Percentiles rank a stretch among this genome's conserved stretches.
These are phyloP conservation scores for Diaporthe helianthi DNA, from an alignment of 2,329 filamentous ascomycete genomes.

Conservation along the genomic window DNA sequence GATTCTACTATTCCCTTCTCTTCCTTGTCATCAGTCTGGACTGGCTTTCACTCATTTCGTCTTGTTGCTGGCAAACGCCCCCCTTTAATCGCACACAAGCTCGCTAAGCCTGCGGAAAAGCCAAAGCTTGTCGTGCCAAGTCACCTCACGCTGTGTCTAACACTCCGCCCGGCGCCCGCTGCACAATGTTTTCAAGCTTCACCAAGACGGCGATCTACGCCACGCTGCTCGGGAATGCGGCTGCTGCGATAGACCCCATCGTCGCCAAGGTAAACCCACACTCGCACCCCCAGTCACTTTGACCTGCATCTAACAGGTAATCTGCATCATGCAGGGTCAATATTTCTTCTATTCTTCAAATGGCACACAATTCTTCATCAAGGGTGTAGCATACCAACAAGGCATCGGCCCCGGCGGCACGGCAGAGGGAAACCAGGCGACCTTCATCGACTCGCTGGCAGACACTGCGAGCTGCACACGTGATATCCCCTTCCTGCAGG, in stretches of 20 bases:
- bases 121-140: conserved; percentile 40
- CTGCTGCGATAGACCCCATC: conserved; percentile 31
- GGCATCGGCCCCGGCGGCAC: conserved; percentile 56
- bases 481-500: conserved; percentile 80
- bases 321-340: conserved; percentile 61
- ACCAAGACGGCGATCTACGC: conserved; percentile 31
- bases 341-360: conserved; percentile 83
- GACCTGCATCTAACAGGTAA: conserved; percentile 80
- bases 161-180: not conserved
- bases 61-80: conserved; percentile 11
- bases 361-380: conserved; percentile 75
- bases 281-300: conserved; percentile 59
- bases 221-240: conserved; percentile 29
- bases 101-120: conserved; percentile 69
- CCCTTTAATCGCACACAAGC: conserved; percentile 59
- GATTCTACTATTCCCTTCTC: conserved; percentile 2
- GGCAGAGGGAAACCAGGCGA: conserved; percentile 56
- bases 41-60: conserved; percentile 21
- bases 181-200: conserved; percentile 17
- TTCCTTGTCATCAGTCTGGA: conserved; percentile 7
- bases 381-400: conserved; percentile 94
- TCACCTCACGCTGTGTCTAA: not conserved
- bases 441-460: conserved; percentile 76
- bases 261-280: conserved; percentile 30
- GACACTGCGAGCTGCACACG: conserved; percentile 76